phyloP scores from a whole-genome alignment of 805 yeast genomes.

The Vanderwaltozyma verrucispora region DNA sequence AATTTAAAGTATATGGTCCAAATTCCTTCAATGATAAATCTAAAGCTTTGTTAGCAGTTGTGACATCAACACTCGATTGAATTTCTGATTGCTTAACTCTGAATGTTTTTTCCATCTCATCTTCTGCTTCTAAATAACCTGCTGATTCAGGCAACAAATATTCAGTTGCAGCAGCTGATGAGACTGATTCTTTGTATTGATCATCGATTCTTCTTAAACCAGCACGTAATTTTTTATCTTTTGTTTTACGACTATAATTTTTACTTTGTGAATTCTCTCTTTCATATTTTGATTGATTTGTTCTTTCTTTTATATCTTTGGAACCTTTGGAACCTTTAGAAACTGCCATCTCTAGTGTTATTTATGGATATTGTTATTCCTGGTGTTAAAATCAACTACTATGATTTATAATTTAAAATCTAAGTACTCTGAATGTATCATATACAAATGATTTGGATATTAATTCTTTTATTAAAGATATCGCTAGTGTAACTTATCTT shows the following conservation, averaged over 20 bases:
- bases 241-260: conserved; percentile 12
- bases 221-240: conserved; percentile 53
- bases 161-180: conserved; percentile 79
- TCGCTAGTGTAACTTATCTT: too few relatives aligned
- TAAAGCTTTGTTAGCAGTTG: conserved; percentile 67
- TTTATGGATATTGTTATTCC: too few relatives aligned
- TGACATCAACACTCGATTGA: conserved; percentile 58
- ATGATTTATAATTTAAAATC: too few relatives aligned
- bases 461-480: too few relatives aligned
- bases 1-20: conserved; percentile 82
- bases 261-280: not conserved
- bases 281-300: too few relatives aligned
- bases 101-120: conserved; percentile 83
- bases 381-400: too few relatives aligned
- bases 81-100: conserved; percentile 78
- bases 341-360: too few relatives aligned
- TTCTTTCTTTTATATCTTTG: too few relatives aligned
- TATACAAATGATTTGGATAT: too few relatives aligned
- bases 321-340: too few relatives aligned
- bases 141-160: conserved; percentile 71
- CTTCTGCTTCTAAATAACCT: conserved; percentile 87
- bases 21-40: conserved; percentile 61
- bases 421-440: too few relatives aligned
- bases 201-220: conserved; percentile 58
- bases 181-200: conserved; percentile 67